phyloP scores from a whole-genome alignment of 495 filamentous ascomycete genomes.

The Trichoderma virens region DNA sequence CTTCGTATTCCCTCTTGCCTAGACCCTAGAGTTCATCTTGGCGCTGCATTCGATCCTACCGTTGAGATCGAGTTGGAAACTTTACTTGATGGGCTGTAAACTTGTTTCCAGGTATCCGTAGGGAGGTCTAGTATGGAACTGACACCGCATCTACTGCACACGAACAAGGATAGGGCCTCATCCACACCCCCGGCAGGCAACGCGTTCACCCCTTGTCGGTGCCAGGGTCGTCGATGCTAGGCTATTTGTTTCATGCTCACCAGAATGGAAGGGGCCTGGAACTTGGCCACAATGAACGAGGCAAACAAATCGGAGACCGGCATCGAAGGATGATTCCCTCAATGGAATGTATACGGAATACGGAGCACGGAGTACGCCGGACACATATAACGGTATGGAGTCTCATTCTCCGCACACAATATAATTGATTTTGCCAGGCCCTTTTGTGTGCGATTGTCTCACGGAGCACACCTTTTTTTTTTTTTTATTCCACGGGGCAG shows the following conservation, averaged over 20 bases:
- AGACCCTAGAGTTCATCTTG: not conserved
- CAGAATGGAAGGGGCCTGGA: not conserved
- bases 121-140: too few species aligned
- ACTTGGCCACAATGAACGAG: not conserved
- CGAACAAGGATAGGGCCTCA: not conserved
- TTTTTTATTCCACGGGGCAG: not conserved
- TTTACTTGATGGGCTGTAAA: too few species aligned
- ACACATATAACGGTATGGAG: not conserved
- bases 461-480: not conserved
- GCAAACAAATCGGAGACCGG: not conserved
- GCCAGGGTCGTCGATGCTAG: not conserved
- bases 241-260: slow-evolving; percentile 6
- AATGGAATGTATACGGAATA: not conserved
- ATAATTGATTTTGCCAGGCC: not conserved
- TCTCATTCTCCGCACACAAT: not conserved
- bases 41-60: not conserved
- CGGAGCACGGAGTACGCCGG: slow-evolving; percentile 4
- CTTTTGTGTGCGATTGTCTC: not conserved
- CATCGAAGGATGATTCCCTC: not conserved
- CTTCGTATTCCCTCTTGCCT: not conserved
- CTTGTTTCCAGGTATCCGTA: too few species aligned
- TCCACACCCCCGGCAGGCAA: not conserved
- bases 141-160: not conserved
- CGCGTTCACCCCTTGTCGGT: not conserved
- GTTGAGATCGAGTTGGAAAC: not conserved